These are phyloP conservation scores for Plectosphaerella sp. DNA, from an alignment of 2,329 filamentous ascomycete genomes.

Conservation along the genomic window DNA sequence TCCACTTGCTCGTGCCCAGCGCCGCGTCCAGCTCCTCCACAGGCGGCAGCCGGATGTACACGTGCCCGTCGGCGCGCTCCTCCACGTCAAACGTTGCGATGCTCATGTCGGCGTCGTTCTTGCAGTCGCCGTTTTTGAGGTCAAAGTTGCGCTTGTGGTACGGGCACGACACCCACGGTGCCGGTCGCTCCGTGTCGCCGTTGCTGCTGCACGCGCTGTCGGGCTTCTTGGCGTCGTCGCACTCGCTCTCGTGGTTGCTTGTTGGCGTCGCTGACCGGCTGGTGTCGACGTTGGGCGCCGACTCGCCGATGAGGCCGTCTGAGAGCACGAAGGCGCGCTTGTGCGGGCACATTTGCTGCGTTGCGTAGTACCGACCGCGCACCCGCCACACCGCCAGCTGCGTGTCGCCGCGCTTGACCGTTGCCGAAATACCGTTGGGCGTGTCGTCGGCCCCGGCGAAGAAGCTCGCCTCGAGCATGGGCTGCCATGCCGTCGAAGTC, in stretches of 20 bases:
- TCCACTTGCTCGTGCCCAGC: conserved; percentile 75
- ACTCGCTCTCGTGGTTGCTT: background rate
- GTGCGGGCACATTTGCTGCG: conserved; percentile 93
- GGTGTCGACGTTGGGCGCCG: conserved; percentile 25
- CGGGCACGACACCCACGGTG: conserved; percentile 81
- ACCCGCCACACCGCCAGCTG: conserved; percentile 86
- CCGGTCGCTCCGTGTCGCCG: conserved; percentile 19
- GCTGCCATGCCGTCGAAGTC: conserved; percentile 69
- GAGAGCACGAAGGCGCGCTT: conserved; percentile 86
- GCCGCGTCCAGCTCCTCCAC: conserved; percentile 75
- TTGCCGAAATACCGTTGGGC: conserved; percentile 69
- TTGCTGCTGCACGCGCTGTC: conserved; percentile 11
- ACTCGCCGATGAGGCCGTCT: conserved; percentile 75
- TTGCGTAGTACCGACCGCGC: conserved; percentile 74
- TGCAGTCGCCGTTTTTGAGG: conserved; percentile 67
- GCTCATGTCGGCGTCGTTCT: conserved; percentile 68
- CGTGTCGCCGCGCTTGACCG: conserved; percentile 81
- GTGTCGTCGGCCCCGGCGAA: conserved; percentile 61
- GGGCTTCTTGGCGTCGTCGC: conserved; percentile 29
- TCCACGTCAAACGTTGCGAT: conserved; percentile 81
- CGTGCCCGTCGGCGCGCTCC: conserved; percentile 66
- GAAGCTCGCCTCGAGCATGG: conserved; percentile 65
- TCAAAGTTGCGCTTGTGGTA: conserved; percentile 89
- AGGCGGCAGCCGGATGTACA: conserved; percentile 77
- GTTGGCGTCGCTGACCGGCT: conserved; percentile 13